Conservation (phyloP, 129 eudicot genomes). For the Flaveria bidentis region DNA sequence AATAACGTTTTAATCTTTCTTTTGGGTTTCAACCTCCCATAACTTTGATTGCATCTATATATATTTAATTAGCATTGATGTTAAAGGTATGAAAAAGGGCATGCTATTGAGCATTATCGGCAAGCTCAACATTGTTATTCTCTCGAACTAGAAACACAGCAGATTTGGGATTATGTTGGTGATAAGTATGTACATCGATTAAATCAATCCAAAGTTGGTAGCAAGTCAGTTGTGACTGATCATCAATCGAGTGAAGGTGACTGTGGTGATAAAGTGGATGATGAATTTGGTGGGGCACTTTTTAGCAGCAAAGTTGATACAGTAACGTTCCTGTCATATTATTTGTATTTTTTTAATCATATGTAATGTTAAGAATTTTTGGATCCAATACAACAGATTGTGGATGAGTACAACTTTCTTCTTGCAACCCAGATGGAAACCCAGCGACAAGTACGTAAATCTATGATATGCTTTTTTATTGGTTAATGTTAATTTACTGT, state of each 20-base stretch:
- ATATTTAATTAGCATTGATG: slow-evolving; percentile 3
- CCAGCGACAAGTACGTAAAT: slow-evolving; percentile 75
- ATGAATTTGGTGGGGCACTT: slow-evolving; percentile 72
- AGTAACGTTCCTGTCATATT: slow-evolving; percentile 38
- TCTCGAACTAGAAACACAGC: slow-evolving; percentile 80
- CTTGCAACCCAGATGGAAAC: slow-evolving; percentile 86
- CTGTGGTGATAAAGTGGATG: slow-evolving; percentile 63
- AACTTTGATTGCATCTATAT: slow-evolving; percentile 8
- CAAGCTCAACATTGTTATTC: slow-evolving; percentile 79
- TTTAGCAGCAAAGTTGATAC: slow-evolving; percentile 83
- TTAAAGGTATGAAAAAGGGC: slow-evolving; percentile 72
- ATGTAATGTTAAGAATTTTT: slow-evolving; percentile 14
- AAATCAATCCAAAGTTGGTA: slow-evolving; percentile 80
- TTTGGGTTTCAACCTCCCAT: not conserved
- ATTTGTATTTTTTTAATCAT: slow-evolving; percentile 1
- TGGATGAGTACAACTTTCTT: slow-evolving; percentile 88
- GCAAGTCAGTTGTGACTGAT: slow-evolving; percentile 54
- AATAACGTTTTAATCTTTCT: not conserved
- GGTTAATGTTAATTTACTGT: not conserved
- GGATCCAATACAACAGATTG: slow-evolving; percentile 40
- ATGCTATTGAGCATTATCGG: slow-evolving; percentile 77
- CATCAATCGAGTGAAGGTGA: slow-evolving; percentile 60
- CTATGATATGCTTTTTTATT: not conserved
- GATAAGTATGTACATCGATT: slow-evolving; percentile 90
- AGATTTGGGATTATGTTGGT: slow-evolving; percentile 97